A percentile compares a stretch with the other conserved stretches of the same genome.
These are phyloP conservation scores for Acidiella bohemica DNA, from an alignment of 495 filamentous ascomycete species.

Conservation along the genomic window DNA sequence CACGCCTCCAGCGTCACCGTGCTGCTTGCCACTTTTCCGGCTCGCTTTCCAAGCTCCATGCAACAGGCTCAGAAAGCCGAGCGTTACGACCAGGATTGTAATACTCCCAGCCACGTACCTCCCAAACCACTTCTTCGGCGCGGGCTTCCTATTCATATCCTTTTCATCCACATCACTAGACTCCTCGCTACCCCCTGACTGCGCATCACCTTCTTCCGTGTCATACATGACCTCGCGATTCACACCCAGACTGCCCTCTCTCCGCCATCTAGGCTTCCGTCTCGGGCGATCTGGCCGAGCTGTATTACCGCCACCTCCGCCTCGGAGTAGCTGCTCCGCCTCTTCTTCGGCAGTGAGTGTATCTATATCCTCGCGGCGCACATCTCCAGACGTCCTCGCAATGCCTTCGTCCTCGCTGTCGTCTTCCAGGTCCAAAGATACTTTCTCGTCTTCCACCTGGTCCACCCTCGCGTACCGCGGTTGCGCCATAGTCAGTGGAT, in stretches of 20 bases:
- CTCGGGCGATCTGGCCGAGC: too few relatives aligned
- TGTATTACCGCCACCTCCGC: too few relatives aligned
- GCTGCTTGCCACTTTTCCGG: neutral
- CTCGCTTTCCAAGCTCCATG: slow-evolving; percentile 16
- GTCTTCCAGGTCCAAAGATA: neutral
- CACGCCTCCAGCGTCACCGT: neutral
- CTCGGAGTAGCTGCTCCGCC: slow-evolving; percentile 65
- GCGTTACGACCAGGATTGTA: slow-evolving; percentile 12
- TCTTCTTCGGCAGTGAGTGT: slow-evolving; percentile 83
- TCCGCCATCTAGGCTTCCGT: too few relatives aligned
- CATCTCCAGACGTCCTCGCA: slow-evolving; percentile 50
- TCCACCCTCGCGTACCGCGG: neutral
- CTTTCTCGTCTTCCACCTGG: too few relatives aligned
- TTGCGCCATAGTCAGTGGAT: too few relatives aligned
- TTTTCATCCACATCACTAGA: slow-evolving; percentile 32
- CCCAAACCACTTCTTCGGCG: neutral
- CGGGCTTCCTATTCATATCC: slow-evolving; percentile 17
- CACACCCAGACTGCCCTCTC: too few relatives aligned
- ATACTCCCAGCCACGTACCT: too few relatives aligned
- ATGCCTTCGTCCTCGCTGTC: slow-evolving; percentile 1
- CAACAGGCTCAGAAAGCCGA: slow-evolving; percentile 13
- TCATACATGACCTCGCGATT: slow-evolving; percentile 73
- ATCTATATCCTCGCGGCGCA: slow-evolving; percentile 56
- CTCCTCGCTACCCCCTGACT: slow-evolving; percentile 23
- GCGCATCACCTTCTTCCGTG: slow-evolving; percentile 70